A percentile compares a stretch with the other conserved stretches of the same genome.
Evolutionary conservation across 2,329 filamentous ascomycete species (phyloP).

Genomic region (Microsporum canis): DNA sequence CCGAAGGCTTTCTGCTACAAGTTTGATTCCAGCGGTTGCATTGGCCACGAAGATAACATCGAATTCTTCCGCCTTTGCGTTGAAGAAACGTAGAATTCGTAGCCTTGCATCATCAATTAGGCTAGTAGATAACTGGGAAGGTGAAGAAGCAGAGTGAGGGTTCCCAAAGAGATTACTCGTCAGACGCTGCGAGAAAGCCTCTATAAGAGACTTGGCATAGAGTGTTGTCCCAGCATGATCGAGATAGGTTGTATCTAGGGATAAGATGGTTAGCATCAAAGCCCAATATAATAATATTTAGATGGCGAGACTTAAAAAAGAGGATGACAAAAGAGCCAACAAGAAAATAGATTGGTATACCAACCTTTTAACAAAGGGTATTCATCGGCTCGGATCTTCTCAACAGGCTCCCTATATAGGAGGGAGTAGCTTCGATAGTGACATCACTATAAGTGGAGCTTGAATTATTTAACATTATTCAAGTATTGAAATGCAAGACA

Average conservation of each 20-base stretch:
- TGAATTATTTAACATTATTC: background rate
- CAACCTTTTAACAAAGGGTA: slow-evolving; percentile 37
- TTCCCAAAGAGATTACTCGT: slow-evolving; percentile 73
- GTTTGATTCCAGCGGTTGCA: slow-evolving; percentile 79
- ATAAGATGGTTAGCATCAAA: background rate
- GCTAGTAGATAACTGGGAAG: slow-evolving; percentile 64
- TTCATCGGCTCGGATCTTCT: slow-evolving; percentile 36
- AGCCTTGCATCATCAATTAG: slow-evolving; percentile 67
- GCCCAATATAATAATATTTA: background rate
- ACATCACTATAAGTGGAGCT: background rate
- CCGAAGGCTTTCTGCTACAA: slow-evolving; percentile 68
- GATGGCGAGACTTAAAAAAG: background rate
- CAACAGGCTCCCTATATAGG: slow-evolving; percentile 29
- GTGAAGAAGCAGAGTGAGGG: slow-evolving; percentile 73
- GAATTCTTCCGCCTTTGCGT: slow-evolving; percentile 67
- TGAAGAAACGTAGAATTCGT: slow-evolving; percentile 62
- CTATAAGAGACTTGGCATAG: slow-evolving; percentile 68
- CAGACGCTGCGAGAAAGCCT: slow-evolving; percentile 68
- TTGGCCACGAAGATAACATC: slow-evolving; percentile 88
- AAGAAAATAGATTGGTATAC: background rate
- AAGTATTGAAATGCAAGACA: background rate
- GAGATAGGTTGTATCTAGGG: slow-evolving; percentile 62
- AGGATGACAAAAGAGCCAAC: background rate
- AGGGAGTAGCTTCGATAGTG: background rate
- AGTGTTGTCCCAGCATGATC: slow-evolving; percentile 93